Evolutionary conservation across 805 yeast species (phyloP), one percentile per base, ranked within the genome.

Genomic region (Wickerhamomyces queroliae): DNA sequence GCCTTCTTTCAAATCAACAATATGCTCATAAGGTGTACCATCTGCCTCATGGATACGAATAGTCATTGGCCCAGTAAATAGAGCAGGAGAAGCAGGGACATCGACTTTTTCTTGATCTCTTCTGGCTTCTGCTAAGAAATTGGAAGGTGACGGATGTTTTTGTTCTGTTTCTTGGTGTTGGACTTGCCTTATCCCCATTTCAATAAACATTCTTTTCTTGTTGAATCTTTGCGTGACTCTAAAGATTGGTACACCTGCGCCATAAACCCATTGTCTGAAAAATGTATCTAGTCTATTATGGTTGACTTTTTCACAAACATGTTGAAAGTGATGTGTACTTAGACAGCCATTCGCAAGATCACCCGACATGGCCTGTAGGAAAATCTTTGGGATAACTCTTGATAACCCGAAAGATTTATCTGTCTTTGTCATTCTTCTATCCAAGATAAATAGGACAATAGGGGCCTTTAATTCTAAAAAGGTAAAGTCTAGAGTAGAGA

Each of bases 21-120:
- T 91, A 58, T 93, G 99, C 55, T 93, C 99, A 56, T 93, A 93
- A 0, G 99, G 99, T 0, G 98, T 88, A 8, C 99, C 99, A 60
- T 93, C 98, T 0, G 96, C 95, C 55, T 93, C 99, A 57, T 93
- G 99, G 27, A 93, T 90, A 53, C 99, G 70, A 27, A 93, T 86
- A 0, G 99, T 93, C 85, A 93, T 87, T 0, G 98, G 96, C 0
- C 99, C 99, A 0, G 86, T 74, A 54, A 90, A 87, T 2, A 80
- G 72, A 0, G 59, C 52, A 2, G 58, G 52, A 17, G 46, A 35
- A 22, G 47, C 48, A 18, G 46, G 43, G 5, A 46, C 36, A 4
- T 38, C 39, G 6, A 22, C 6, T 2, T 33, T 38, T n/a, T 35
- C 46, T n/a, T 52, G 11, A 11, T 43, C 45, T 7, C 39, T 33